phyloP scores from a whole-genome alignment of 306 rosid species.

The Pterocarpus santalinus region DNA sequence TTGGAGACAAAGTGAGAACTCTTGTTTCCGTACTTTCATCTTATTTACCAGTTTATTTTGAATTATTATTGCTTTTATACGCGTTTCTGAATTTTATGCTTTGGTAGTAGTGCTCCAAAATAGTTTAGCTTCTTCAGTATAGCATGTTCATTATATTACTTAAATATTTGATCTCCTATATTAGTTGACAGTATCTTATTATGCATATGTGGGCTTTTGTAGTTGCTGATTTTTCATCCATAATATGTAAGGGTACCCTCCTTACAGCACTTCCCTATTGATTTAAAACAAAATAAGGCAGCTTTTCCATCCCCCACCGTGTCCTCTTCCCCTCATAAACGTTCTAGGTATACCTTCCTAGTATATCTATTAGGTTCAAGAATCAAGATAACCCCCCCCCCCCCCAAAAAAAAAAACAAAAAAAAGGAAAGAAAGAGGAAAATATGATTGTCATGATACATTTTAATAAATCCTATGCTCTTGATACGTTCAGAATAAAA shows the following conservation, averaged over 20 bases:
- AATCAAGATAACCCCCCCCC: no score
- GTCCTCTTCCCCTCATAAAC: neutral
- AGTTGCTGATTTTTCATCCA: constrained; percentile 27
- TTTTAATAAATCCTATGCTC: neutral
- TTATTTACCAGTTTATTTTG: neutral
- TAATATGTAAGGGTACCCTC: neutral
- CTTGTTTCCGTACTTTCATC: constrained; percentile 17
- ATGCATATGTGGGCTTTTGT: constrained; percentile 5
- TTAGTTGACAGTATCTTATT: constrained; percentile 20
- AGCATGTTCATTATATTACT: neutral
- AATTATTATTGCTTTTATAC: constrained; percentile 11
- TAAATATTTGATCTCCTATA: neutral
- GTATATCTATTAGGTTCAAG: neutral
- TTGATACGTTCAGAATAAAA: neutral
- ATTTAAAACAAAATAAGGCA: no score
- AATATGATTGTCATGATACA: no score
- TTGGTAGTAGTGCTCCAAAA: constrained; percentile 11
- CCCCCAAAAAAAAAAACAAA: no score
- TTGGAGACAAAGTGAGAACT: constrained; percentile 81
- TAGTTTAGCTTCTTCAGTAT: constrained; percentile 9
- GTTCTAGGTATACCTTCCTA: neutral
- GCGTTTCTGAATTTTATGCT: constrained; percentile 29
- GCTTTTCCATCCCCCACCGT: no score
- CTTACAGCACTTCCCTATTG: no score
- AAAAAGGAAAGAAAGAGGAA: no score